Percentiles rank a stretch among this genome's conserved stretches.
These are phyloP conservation scores for Edaphochlamys debaryana DNA, from an alignment of 139 green algal species.

Conservation along the genomic window DNA sequence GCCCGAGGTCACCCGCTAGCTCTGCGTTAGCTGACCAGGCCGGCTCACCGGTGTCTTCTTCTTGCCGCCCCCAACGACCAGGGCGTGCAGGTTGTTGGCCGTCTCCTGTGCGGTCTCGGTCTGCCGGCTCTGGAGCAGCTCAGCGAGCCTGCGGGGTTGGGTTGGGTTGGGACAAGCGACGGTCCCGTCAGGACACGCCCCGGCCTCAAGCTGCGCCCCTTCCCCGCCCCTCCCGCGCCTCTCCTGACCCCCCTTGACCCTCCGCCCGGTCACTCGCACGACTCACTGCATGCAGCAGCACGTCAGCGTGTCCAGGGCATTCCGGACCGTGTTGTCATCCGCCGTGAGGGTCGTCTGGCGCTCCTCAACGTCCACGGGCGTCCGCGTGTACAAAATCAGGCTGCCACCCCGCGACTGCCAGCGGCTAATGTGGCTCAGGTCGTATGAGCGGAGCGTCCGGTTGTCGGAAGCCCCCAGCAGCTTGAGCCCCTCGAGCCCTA, in stretches of 20 bases:
- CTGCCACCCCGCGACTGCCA: conserved; percentile 64
- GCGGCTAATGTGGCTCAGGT: conserved; percentile 82
- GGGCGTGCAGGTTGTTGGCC: conserved; percentile 68
- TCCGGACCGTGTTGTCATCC: conserved; percentile 73
- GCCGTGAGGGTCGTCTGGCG: conserved; percentile 73
- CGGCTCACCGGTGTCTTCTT: conserved; percentile 21
- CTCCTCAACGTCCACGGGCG: conserved; percentile 86
- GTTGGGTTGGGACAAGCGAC: neutral
- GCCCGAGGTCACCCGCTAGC: no score
- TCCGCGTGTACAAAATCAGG: conserved; percentile 86
- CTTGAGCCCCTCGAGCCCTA: conserved; percentile 86
- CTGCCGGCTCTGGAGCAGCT: conserved; percentile 81
- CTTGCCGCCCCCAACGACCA: conserved; percentile 22
- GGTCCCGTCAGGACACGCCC: no score
- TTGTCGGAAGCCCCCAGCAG: conserved; percentile 62
- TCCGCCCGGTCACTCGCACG: no score
- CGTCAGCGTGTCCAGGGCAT: conserved; percentile 86
- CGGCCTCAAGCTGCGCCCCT: no score
- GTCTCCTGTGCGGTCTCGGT: conserved; percentile 58
- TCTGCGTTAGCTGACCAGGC: no score
- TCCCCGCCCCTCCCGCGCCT: no score
- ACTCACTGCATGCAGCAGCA: conserved; percentile 89
- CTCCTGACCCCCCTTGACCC: no score
- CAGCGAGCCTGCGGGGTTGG: conserved; percentile 71
- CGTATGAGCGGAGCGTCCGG: conserved; percentile 73